Evolutionary conservation across 352 stramenopile genomes (phyloP).

Genomic region (Pythium scleroteichum): DNA sequence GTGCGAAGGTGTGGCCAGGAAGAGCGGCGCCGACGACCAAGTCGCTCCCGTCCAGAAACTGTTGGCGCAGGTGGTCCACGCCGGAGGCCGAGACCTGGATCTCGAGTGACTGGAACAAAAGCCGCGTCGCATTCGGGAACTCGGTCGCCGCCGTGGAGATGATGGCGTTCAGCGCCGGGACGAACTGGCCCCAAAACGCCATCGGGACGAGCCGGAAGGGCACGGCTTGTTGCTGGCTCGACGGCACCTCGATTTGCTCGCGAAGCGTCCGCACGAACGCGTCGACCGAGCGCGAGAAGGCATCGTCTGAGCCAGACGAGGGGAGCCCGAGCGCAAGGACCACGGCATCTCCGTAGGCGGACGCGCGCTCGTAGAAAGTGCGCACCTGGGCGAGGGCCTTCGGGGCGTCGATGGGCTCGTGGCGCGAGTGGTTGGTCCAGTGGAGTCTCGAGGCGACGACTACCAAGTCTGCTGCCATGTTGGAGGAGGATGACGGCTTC

Average conservation of each 20-base stretch:
- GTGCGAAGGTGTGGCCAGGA: conserved; percentile 72
- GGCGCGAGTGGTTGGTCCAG: conserved; percentile 64
- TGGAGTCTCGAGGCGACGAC: conserved; percentile 68
- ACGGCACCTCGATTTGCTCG: conserved; percentile 32
- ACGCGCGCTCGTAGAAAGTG: conserved; percentile 50
- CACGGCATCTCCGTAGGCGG: conserved; percentile 49
- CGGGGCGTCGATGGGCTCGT: conserved; percentile 42
- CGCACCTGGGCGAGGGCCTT: conserved; percentile 48
- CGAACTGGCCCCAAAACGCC: conserved; percentile 94
- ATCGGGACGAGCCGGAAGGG: conserved; percentile 86
- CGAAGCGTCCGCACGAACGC: conserved; percentile 45
- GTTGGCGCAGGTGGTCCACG: conserved; percentile 57
- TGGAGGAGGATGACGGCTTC: not conserved
- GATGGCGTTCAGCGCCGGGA: conserved; percentile 95
- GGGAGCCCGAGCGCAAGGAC: conserved; percentile 62
- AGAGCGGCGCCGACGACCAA: conserved; percentile 92
- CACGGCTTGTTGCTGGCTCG: conserved; percentile 3
- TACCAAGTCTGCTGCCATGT: conserved; percentile 5
- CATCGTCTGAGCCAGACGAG: conserved; percentile 10
- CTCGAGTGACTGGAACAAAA: conserved; percentile 93
- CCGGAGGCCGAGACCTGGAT: conserved; percentile 55
- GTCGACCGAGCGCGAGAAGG: conserved; percentile 19
- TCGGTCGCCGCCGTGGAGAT: conserved; percentile 63
- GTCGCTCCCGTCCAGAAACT: conserved; percentile 69
- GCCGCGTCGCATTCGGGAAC: conserved; percentile 48